A percentile compares a stretch with the other conserved stretches of the same genome.
phyloP scores from a whole-genome alignment of 164 flowering plant species.

The Vitis riparia region DNA sequence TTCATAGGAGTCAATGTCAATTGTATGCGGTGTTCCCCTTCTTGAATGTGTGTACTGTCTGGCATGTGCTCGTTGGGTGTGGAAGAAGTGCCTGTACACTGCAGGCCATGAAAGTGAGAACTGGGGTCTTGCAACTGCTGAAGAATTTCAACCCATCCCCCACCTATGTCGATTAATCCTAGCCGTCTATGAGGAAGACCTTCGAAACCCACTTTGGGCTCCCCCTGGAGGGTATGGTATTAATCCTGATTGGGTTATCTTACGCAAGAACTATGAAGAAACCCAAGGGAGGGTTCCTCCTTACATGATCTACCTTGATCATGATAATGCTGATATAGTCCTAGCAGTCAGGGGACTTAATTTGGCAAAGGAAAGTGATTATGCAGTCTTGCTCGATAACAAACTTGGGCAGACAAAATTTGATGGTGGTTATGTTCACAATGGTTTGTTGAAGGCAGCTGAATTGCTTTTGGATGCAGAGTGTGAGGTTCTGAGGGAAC shows the following conservation, averaged over 20 bases:
- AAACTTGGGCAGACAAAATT: slow-evolving; percentile 46
- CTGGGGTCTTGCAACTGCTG: no score
- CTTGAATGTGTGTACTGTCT: slow-evolving; percentile 68
- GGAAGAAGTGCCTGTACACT: slow-evolving; percentile 33
- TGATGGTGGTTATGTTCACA: no score
- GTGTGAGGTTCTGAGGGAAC: slow-evolving; percentile 35
- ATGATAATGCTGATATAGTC: slow-evolving; percentile 50
- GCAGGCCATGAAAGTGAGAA: slow-evolving; percentile 48
- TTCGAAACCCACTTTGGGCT: slow-evolving; percentile 60
- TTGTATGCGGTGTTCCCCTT: slow-evolving; percentile 37
- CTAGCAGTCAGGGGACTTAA: slow-evolving; percentile 60
- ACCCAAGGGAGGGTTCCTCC: slow-evolving; percentile 54
- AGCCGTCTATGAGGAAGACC: slow-evolving; percentile 65
- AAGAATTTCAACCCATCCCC: slow-evolving; percentile 56
- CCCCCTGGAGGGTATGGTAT: slow-evolving; percentile 79
- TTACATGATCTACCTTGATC: slow-evolving; percentile 60
- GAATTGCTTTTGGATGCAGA: slow-evolving; percentile 44
- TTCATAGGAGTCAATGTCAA: slow-evolving; percentile 47
- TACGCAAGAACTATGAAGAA: slow-evolving; percentile 34
- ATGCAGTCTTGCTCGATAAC: slow-evolving; percentile 59
- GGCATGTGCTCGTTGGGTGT: slow-evolving; percentile 65
- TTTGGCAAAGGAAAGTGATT: slow-evolving; percentile 60
- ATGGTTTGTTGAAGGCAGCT: slow-evolving; percentile 56
- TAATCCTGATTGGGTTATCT: slow-evolving; percentile 28
- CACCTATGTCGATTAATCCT: slow-evolving; percentile 53